phyloP scores from a whole-genome alignment of 1,284 basidiomycete species.

The Ceratobasidium sp. region DNA sequence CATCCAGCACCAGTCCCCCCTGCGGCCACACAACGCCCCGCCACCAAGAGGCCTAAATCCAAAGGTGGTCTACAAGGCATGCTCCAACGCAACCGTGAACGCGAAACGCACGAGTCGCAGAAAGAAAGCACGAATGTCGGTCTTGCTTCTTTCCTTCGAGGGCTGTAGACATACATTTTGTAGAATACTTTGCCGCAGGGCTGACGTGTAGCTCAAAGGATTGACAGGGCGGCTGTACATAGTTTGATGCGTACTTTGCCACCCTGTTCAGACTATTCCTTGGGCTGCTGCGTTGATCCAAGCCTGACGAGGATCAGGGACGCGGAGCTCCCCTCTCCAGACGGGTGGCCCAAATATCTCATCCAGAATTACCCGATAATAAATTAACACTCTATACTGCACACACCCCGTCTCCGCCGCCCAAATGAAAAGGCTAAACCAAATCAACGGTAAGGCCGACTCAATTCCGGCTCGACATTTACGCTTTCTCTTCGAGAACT shows the following conservation, averaged over 20 bases:
- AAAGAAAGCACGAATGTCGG: not conserved
- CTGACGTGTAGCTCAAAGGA: conserved; percentile 1
- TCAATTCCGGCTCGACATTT: not conserved
- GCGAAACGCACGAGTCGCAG: conserved; percentile 18
- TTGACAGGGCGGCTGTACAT: not conserved
- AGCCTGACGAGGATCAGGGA: not conserved
- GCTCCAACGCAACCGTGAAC: conserved; percentile 37
- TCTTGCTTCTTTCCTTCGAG: conserved; percentile 22
- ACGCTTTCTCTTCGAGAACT: conserved; percentile 7
- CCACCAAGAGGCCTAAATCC: conserved; percentile 9
- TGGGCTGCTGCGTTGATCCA: not conserved
- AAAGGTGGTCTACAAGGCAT: conserved; percentile 31
- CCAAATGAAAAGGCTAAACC: conserved; percentile 1
- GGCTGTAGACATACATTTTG: conserved; percentile 5
- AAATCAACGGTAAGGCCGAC: not conserved
- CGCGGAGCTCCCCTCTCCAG: not conserved
- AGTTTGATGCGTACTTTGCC: not conserved
- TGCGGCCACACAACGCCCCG: not conserved
- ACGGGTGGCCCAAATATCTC: not conserved
- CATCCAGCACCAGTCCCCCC: not conserved
- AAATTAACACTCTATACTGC: conserved; percentile 9
- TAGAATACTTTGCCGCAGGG: not conserved
- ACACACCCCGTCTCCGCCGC: conserved; percentile 3
- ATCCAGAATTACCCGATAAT: not conserved
- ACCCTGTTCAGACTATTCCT: not conserved